Percentiles rank a stretch among this genome's conserved stretches.
phyloP scores from a whole-genome alignment of 768 basidiomycete species.

The Polyporus arcularius region DNA sequence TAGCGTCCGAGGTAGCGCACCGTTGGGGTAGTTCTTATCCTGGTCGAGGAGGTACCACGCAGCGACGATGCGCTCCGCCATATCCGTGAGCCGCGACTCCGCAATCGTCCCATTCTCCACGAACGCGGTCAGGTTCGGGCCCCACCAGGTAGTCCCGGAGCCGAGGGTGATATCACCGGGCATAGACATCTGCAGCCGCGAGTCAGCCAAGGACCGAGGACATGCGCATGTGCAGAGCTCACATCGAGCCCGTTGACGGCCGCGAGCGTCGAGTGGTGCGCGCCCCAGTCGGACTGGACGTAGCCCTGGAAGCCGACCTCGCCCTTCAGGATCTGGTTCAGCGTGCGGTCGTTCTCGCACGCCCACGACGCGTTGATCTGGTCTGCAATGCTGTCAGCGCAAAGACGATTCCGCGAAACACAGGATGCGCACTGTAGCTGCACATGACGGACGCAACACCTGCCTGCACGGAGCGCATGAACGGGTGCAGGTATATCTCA shows the following conservation, averaged over 20 bases:
- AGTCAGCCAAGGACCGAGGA: neutral
- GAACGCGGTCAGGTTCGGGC: constrained; percentile 63
- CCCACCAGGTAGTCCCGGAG: constrained; percentile 60
- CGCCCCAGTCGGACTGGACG: constrained; percentile 77
- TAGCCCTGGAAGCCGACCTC: constrained; percentile 80
- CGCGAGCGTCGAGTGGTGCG: constrained; percentile 61
- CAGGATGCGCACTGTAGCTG: constrained; percentile 57
- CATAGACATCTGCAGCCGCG: constrained; percentile 62
- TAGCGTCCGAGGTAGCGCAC: constrained; percentile 8
- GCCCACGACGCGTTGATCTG: constrained; percentile 71
- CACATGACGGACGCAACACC: constrained; percentile 78
- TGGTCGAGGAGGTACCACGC: constrained; percentile 69
- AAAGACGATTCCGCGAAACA: no score
- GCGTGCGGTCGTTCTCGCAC: constrained; percentile 68
- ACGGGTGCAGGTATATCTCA: constrained; percentile 72
- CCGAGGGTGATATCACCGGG: constrained; percentile 57
- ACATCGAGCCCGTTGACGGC: constrained; percentile 67
- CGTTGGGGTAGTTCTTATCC: constrained; percentile 61
- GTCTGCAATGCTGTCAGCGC: constrained; percentile 38
- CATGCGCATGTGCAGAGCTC: no score
- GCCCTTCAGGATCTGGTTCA: constrained; percentile 75
- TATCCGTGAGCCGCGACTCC: constrained; percentile 67
- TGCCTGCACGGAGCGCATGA: constrained; percentile 71
- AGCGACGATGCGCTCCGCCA: constrained; percentile 80
- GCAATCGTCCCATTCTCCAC: constrained; percentile 76